Evolutionary conservation across 306 rosid genomes (phyloP).

Genomic region (Begonia peltatifolia): DNA sequence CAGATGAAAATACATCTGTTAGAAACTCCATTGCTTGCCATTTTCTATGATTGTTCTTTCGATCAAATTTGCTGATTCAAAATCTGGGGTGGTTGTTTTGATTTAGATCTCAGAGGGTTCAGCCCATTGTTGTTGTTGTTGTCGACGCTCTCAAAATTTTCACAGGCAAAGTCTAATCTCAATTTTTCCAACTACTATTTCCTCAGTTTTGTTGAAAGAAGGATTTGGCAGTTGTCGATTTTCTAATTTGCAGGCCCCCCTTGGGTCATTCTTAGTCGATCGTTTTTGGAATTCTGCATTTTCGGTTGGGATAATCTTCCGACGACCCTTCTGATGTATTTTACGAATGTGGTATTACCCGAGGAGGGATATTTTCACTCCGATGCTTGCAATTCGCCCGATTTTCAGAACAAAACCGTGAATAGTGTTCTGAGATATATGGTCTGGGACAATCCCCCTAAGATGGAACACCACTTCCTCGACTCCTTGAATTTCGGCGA

Average conservation of each 20-base stretch:
- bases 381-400: slow-evolving; percentile 75
- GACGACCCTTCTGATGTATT: slow-evolving; percentile 72
- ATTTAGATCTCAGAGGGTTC: slow-evolving; percentile 58
- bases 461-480: slow-evolving; percentile 75
- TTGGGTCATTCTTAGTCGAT: slow-evolving; percentile 70
- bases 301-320: slow-evolving; percentile 98
- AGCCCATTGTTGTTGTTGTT: slow-evolving; percentile 81
- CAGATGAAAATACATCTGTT: slow-evolving; percentile 99
- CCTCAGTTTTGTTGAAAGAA: background rate
- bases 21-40: slow-evolving; percentile 7
- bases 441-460: slow-evolving; percentile 86
- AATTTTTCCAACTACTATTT: slow-evolving; percentile 4
- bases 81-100: background rate
- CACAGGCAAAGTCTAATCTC: slow-evolving; percentile 46
- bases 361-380: slow-evolving; percentile 92
- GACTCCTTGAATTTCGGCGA: slow-evolving; percentile 37
- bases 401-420: slow-evolving; percentile 69
- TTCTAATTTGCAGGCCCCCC: slow-evolving; percentile 57
- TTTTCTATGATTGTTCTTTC: no score
- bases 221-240: background rate
- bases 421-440: slow-evolving; percentile 67
- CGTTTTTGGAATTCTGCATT: slow-evolving; percentile 76
- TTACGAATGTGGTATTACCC: slow-evolving; percentile 61
- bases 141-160: slow-evolving; percentile 79
- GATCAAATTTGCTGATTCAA: no score